Evolutionary conservation across 257 asterid genomes (phyloP).

Genomic region (Nemophila menziesii): DNA sequence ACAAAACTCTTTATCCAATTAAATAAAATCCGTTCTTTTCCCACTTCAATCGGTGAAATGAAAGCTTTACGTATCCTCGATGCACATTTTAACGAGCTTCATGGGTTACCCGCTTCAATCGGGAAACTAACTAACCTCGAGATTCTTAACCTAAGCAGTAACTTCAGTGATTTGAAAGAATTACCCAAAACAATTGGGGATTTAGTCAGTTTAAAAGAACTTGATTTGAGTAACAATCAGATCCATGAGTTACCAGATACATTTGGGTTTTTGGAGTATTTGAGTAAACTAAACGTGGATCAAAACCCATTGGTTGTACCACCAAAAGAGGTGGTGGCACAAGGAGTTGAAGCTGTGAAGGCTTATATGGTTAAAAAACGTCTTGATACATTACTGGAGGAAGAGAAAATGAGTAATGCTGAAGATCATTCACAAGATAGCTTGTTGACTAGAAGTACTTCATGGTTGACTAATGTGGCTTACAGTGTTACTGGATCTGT

Average conservation of each 20-base stretch:
- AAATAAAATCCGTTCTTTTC: slow-evolving; percentile 73
- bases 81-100: slow-evolving; percentile 73
- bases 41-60: slow-evolving; percentile 77
- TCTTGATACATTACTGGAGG: slow-evolving; percentile 45
- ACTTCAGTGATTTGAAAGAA: slow-evolving; percentile 65
- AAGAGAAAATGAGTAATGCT: slow-evolving; percentile 24
- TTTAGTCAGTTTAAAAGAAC: slow-evolving; percentile 61
- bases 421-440: slow-evolving; percentile 29
- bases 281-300: slow-evolving; percentile 51
- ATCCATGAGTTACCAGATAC: slow-evolving; percentile 61
- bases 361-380: slow-evolving; percentile 52
- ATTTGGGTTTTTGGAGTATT: slow-evolving; percentile 48
- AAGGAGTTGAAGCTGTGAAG: slow-evolving; percentile 62
- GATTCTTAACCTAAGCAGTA: slow-evolving; percentile 63
- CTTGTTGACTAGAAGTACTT: slow-evolving; percentile 53
- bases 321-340: slow-evolving; percentile 52
- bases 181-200: slow-evolving; percentile 70
- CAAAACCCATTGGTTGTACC: slow-evolving; percentile 77
- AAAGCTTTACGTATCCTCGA: slow-evolving; percentile 48
- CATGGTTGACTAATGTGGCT: slow-evolving; percentile 51
- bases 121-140: slow-evolving; percentile 59
- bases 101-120: slow-evolving; percentile 51
- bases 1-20: slow-evolving; percentile 42
- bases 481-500: slow-evolving; percentile 41
- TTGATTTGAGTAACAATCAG: slow-evolving; percentile 91